These are phyloP conservation scores for Calocybe gambosa DNA, from an alignment of 1,284 basidiomycete species.

Conservation along the genomic window DNA sequence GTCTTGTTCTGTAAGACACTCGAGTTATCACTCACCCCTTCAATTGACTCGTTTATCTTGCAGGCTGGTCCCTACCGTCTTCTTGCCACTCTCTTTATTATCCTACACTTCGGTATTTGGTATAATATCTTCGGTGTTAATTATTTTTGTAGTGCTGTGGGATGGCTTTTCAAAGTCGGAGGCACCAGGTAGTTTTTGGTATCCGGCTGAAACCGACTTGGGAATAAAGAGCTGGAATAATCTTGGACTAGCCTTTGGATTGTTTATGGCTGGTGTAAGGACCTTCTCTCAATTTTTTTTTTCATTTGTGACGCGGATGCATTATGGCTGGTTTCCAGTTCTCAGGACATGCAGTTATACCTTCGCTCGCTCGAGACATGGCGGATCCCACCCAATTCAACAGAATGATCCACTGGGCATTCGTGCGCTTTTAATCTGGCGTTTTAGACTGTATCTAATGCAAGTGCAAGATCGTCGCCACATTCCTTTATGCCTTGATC, in stretches of 20 bases:
- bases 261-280: slow-evolving; percentile 91
- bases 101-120: slow-evolving; percentile 85
- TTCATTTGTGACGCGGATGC: background rate
- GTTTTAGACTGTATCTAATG: background rate
- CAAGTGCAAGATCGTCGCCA: slow-evolving; percentile 60
- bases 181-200: slow-evolving; percentile 78
- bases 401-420: slow-evolving; percentile 82
- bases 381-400: slow-evolving; percentile 76
- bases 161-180: slow-evolving; percentile 81
- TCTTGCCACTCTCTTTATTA: slow-evolving; percentile 78
- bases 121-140: slow-evolving; percentile 71
- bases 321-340: slow-evolving; percentile 43
- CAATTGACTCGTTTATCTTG: background rate
- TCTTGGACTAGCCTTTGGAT: slow-evolving; percentile 75
- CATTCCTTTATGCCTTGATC: slow-evolving; percentile 72
- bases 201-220: slow-evolving; percentile 66
- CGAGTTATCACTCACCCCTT: background rate
- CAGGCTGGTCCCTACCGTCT: slow-evolving; percentile 77
- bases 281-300: slow-evolving; percentile 1
- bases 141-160: slow-evolving; percentile 76
- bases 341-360: slow-evolving; percentile 90
- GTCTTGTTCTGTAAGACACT: slow-evolving; percentile 59
- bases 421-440: slow-evolving; percentile 36
- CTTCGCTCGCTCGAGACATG: slow-evolving; percentile 90
- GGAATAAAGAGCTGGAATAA: slow-evolving; percentile 51